Conservation (phyloP, 2,329 filamentous ascomycete genomes). For the Aureobasidium namibiae region DNA sequence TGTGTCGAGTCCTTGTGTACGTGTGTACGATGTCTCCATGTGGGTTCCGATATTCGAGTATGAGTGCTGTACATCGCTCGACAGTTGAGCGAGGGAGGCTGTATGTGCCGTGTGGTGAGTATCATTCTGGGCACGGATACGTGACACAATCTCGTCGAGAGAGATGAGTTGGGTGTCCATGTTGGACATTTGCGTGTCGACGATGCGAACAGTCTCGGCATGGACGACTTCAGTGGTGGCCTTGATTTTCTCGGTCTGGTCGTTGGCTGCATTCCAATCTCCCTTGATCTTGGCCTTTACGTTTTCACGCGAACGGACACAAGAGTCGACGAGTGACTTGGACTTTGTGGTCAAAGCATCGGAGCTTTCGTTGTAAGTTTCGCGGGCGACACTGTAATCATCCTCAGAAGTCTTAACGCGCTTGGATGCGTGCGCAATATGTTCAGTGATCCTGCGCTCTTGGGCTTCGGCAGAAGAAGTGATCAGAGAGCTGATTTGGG, state of each 20-base stretch:
- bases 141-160: conserved; percentile 81
- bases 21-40: conserved; percentile 59
- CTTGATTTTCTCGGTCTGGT: conserved; percentile 76
- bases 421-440: conserved; percentile 56
- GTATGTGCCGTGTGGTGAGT: conserved; percentile 64
- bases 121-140: conserved; percentile 72
- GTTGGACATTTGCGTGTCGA: conserved; percentile 80
- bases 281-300: conserved; percentile 76
- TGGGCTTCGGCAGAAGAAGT: conserved; percentile 66
- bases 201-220: conserved; percentile 79
- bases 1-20: conserved; percentile 59
- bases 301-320: conserved; percentile 64
- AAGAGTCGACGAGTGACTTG: conserved; percentile 58
- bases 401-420: conserved; percentile 38
- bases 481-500: conserved; percentile 70
- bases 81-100: conserved; percentile 57
- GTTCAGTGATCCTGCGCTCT: conserved; percentile 59
- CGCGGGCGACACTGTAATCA: conserved; percentile 49
- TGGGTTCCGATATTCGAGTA: conserved; percentile 64
- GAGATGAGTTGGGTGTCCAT: conserved; percentile 83
- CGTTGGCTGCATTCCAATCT: conserved; percentile 74
- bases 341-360: conserved; percentile 65
- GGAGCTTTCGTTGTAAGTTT: conserved; percentile 62
- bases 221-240: conserved; percentile 79
- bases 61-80: conserved; percentile 61